Conservation (phyloP, 768 basidiomycete genomes). For the Leccinum pellstonianum region DNA sequence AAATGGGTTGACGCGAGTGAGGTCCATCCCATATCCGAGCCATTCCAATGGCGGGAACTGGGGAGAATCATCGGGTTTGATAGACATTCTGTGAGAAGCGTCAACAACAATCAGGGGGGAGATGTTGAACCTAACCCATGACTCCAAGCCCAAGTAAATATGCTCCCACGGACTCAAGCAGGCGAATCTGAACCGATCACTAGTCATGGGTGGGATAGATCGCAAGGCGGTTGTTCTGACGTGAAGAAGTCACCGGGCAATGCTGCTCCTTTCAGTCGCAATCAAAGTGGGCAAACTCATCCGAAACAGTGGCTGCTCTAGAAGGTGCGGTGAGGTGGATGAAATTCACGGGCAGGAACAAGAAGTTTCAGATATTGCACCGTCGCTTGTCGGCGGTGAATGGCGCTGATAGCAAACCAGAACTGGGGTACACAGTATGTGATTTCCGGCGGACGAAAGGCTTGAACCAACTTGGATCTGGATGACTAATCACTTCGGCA, state of each 20-base stretch:
- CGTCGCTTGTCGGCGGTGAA: no score
- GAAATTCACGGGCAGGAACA: no score
- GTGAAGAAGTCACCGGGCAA: background rate
- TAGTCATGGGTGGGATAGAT: background rate
- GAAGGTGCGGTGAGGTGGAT: background rate
- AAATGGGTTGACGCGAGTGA: constrained; percentile 3
- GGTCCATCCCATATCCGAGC: constrained; percentile 7
- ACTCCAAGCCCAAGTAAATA: background rate
- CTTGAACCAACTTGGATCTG: no score
- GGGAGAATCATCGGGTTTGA: background rate
- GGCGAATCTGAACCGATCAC: background rate
- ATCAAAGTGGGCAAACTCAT: background rate
- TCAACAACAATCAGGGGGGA: background rate
- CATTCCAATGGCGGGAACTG: constrained; percentile 8
- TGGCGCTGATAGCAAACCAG: no score
- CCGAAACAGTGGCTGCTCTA: background rate
- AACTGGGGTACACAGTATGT: no score
- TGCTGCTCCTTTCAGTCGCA: background rate
- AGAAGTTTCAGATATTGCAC: no score
- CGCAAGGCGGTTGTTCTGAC: background rate
- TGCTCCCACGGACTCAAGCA: background rate
- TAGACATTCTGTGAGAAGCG: background rate
- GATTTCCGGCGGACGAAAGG: no score
- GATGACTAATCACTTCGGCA: no score
- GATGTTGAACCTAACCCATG: background rate